These are phyloP conservation scores for Fraxinus ornus DNA, from an alignment of 305 asterid genomes.

Conservation along the genomic window DNA sequence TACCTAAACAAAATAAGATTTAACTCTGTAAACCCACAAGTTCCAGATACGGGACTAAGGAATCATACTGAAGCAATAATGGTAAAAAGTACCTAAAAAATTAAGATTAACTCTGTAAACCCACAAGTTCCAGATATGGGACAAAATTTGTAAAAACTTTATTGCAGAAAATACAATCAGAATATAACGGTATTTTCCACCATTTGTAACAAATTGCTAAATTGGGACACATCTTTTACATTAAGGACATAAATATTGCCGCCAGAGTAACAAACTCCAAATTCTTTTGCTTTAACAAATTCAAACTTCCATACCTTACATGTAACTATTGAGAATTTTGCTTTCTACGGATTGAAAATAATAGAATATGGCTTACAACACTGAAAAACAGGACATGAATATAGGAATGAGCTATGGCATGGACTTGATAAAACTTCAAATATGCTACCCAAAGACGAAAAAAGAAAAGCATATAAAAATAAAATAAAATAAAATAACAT, in stretches of 20 bases:
- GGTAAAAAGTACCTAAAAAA: background rate
- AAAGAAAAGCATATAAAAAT: background rate
- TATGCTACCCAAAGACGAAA: background rate
- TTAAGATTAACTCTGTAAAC: background rate
- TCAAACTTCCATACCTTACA: constrained; percentile 15
- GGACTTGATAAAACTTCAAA: background rate
- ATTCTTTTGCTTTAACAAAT: constrained; percentile 5
- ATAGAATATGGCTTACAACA: constrained; percentile 2
- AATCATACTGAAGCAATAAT: background rate
- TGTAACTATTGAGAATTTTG: constrained; percentile 7
- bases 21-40: constrained; percentile 22
- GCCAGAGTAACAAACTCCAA: constrained; percentile 11
- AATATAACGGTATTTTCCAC: background rate
- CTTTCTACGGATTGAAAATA: constrained; percentile 6
- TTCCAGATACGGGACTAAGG: background rate
- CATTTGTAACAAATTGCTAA: background rate
- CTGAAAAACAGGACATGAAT: background rate
- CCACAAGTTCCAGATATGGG: background rate
- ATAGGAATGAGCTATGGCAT: background rate
- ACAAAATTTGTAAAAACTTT: constrained; percentile 6
- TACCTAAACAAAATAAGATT: constrained; percentile 57
- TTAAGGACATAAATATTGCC: constrained; percentile 12
- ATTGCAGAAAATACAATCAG: constrained; percentile 4
- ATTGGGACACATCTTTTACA: constrained; percentile 2
- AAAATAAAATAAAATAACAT: background rate